These are phyloP conservation scores for Wickerhamiella allomyrinae DNA, from an alignment of 805 yeast genomes.

Conservation along the genomic window DNA sequence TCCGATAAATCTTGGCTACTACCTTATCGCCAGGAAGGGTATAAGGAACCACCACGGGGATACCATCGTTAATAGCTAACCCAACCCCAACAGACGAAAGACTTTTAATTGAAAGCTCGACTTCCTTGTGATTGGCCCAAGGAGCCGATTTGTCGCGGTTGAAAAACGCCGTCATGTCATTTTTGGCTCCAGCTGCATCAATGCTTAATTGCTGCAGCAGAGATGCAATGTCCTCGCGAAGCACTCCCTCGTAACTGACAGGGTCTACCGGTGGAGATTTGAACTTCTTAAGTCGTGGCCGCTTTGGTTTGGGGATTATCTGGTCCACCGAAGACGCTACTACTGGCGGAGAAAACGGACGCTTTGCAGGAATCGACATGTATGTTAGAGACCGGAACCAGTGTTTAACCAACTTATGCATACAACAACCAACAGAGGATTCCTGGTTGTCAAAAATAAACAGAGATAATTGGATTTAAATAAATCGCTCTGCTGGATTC, in stretches of 20 bases:
- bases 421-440: not conserved
- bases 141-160: conserved; percentile 32
- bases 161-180: conserved; percentile 52
- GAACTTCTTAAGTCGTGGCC: conserved; percentile 28
- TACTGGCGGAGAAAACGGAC: not conserved
- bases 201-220: conserved; percentile 33
- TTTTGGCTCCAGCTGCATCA: conserved; percentile 34
- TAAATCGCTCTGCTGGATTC: too few species aligned
- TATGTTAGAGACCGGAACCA: not conserved
- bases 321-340: not conserved
- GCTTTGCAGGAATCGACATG: conserved; percentile 1
- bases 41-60: conserved; percentile 73
- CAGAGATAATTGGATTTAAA: too few species aligned
- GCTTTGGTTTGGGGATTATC: conserved; percentile 1
- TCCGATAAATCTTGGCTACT: conserved; percentile 54
- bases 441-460: not conserved
- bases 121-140: conserved; percentile 40
- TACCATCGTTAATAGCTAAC: conserved; percentile 51
- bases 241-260: conserved; percentile 68
- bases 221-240: conserved; percentile 57
- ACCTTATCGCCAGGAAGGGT: conserved; percentile 77
- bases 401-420: conserved; percentile 1
- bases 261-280: conserved; percentile 52
- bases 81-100: conserved; percentile 82
- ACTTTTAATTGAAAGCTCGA: conserved; percentile 43